Percentiles rank a stretch among this genome's conserved stretches.
Conservation (phyloP, 2,329 filamentous ascomycete genomes). For the Penicillium concentricum region DNA sequence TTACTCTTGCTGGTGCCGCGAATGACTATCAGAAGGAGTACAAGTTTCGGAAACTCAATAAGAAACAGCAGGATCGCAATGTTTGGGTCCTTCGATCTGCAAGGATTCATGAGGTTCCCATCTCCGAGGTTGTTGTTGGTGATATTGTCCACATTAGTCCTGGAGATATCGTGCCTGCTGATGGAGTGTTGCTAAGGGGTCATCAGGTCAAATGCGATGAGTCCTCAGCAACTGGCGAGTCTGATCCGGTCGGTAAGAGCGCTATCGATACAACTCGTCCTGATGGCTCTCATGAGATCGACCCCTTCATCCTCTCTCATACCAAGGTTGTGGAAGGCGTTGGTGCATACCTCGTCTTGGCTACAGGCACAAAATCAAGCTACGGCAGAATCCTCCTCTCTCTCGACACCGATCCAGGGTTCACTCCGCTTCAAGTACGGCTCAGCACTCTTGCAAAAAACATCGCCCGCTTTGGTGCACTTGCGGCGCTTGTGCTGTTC, state of each 20-base stretch:
- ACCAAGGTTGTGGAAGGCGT: conserved; percentile 72
- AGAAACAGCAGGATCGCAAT: conserved; percentile 72
- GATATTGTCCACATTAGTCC: conserved; percentile 40
- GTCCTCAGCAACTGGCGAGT: conserved; percentile 19
- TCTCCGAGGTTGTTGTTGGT: conserved; percentile 48
- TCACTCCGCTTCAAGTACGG: conserved; percentile 73
- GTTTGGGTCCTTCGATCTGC: conserved; percentile 63
- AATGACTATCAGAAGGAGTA: conserved; percentile 74
- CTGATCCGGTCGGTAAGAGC: conserved; percentile 13
- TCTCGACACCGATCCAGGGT: conserved; percentile 67
- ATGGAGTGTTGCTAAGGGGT: conserved; percentile 62
- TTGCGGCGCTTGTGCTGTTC: conserved; percentile 71
- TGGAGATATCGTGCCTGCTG: conserved; percentile 64
- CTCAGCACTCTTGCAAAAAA: conserved; percentile 70
- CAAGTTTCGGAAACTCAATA: conserved; percentile 58
- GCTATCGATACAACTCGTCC: neutral
- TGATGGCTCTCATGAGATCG: conserved; percentile 46
- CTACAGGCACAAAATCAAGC: conserved; percentile 67
- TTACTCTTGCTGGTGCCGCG: conserved; percentile 66
- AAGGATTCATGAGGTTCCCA: conserved; percentile 59
- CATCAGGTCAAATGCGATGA: conserved; percentile 42
- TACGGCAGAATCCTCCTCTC: conserved; percentile 70
- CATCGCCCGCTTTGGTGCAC: conserved; percentile 66
- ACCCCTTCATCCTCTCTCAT: conserved; percentile 76
- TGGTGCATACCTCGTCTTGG: conserved; percentile 70